Evolutionary conservation across 768 basidiomycete genomes (phyloP), one percentile per base, ranked within the genome.

Genomic region (Cystofilobasidium capitatum): DNA sequence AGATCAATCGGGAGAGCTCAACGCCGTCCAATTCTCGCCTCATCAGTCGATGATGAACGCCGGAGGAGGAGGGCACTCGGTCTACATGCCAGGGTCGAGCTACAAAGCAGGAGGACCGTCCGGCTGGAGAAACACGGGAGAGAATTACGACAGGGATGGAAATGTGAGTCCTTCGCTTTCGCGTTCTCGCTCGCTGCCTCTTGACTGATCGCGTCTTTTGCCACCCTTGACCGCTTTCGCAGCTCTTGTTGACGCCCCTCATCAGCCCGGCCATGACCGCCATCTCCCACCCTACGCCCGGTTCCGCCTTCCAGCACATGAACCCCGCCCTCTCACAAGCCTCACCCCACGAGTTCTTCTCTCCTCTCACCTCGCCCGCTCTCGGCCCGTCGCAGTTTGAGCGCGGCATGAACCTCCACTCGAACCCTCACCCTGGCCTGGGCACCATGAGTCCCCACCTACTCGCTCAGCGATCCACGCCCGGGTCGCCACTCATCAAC

Each of bases 251-350:
- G 35, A 71, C 74, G 20, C 77, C 75, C 5, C 76, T 75, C 24
- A 79, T 73, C 69, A 75, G 73, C 58, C 63, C 73, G 17, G 37
- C 72, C 44, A 66, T 71, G 65, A 72, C 66, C 60, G 24, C 65
- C 59, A n/a, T 29, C 47, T 6, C 79, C 82, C 0, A 79, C 42
- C 88, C 88, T 17, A 87, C 88, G 0, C 88, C 66, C 13, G 70
- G 69, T 12, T 51, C 69, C 42, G 59, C 70, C 49, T 45, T 74
- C 72, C 65, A 70, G 45, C 47, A 58, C 24, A 44, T 66, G 58
- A 66, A 58, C 54, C 57, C 63, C 9, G 39, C 33, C n/a, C 44
- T 31, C 29, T 14, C 39, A 14, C n/a, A 7, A 36, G 44, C 39
- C 59, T 29, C 36, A 2, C 20, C 66, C 17, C 40, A 54, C 61